Percentiles rank a stretch among this genome's conserved stretches.
Conservation (phyloP, 495 filamentous ascomycete genomes). For the Xylaria nigripes region DNA sequence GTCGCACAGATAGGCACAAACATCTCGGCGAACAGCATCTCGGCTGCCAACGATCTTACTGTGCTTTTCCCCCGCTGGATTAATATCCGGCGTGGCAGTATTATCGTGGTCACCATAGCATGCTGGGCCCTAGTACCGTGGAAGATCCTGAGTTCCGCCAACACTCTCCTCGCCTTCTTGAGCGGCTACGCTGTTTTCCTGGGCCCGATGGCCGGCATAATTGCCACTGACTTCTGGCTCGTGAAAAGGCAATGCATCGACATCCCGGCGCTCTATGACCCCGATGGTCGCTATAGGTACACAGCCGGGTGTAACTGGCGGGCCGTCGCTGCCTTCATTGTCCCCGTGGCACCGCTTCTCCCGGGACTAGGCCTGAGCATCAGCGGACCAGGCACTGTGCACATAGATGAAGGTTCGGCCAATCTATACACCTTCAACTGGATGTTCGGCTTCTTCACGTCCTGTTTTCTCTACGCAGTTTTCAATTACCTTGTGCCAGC, state of each 20-base stretch:
- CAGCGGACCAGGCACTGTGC: constrained; percentile 27
- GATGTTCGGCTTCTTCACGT: constrained; percentile 42
- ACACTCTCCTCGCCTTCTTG: constrained; percentile 54
- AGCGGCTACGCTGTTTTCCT: constrained; percentile 59
- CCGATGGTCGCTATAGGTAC: constrained; percentile 48
- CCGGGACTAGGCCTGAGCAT: constrained; percentile 40
- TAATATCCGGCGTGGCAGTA: constrained; percentile 48
- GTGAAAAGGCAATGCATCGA: constrained; percentile 55
- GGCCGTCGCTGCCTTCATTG: constrained; percentile 53
- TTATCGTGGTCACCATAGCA: constrained; percentile 45
- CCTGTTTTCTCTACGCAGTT: constrained; percentile 30
- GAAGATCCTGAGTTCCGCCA: constrained; percentile 54
- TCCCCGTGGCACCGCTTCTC: constrained; percentile 53
- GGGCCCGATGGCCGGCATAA: constrained; percentile 59
- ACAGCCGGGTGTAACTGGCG: constrained; percentile 55
- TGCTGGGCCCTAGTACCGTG: constrained; percentile 53
- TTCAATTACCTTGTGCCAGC: constrained; percentile 28
- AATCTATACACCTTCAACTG: constrained; percentile 44
- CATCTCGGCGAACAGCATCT: constrained; percentile 51
- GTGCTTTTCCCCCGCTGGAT: constrained; percentile 51
- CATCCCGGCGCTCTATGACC: constrained; percentile 49
- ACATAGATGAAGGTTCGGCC: constrained; percentile 26
- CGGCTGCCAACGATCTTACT: constrained; percentile 52
- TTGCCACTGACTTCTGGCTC: constrained; percentile 61
- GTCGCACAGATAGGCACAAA: constrained; percentile 52